Percentiles rank a stretch among this genome's conserved stretches.
phyloP scores from a whole-genome alignment of 345 rosid species.

The Murraya koenigii region DNA sequence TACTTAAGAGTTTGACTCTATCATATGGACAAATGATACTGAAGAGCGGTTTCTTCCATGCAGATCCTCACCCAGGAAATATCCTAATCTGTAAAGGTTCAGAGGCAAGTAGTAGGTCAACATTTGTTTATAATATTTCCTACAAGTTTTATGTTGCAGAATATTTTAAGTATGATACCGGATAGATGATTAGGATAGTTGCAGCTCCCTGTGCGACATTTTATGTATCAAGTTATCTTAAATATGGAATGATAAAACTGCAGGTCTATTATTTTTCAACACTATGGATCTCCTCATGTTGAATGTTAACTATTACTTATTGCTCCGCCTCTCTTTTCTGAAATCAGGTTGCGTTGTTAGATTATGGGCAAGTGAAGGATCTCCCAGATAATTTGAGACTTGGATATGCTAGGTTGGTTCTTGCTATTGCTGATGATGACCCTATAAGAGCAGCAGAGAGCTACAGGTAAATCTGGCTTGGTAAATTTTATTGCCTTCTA shows the following conservation, averaged over 20 bases:
- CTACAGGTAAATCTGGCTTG: slow-evolving; percentile 51
- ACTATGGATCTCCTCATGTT: background rate
- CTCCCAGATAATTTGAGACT: slow-evolving; percentile 78
- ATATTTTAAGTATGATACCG: background rate
- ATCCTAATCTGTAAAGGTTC: slow-evolving; percentile 86
- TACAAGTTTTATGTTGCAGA: background rate
- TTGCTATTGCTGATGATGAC: slow-evolving; percentile 83
- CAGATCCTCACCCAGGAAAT: slow-evolving; percentile 98
- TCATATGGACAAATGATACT: slow-evolving; percentile 97
- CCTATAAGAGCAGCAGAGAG: slow-evolving; percentile 58
- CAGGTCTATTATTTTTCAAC: background rate
- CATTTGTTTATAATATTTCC: slow-evolving; percentile 1
- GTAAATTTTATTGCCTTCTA: background rate
- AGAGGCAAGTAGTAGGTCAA: slow-evolving; percentile 54
- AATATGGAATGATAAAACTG: background rate
- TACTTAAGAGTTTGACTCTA: slow-evolving; percentile 71
- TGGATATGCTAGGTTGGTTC: slow-evolving; percentile 81
- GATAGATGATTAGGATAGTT: background rate
- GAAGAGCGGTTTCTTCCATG: slow-evolving; percentile 95
- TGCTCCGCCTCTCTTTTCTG: slow-evolving; percentile 13
- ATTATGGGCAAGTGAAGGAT: slow-evolving; percentile 98
- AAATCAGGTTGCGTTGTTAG: slow-evolving; percentile 82
- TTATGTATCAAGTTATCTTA: background rate
- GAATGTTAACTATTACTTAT: slow-evolving; percentile 15
- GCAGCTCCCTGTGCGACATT: background rate